phyloP scores from a whole-genome alignment of 257 asterid genomes.

The Ligustrum vulgare region DNA sequence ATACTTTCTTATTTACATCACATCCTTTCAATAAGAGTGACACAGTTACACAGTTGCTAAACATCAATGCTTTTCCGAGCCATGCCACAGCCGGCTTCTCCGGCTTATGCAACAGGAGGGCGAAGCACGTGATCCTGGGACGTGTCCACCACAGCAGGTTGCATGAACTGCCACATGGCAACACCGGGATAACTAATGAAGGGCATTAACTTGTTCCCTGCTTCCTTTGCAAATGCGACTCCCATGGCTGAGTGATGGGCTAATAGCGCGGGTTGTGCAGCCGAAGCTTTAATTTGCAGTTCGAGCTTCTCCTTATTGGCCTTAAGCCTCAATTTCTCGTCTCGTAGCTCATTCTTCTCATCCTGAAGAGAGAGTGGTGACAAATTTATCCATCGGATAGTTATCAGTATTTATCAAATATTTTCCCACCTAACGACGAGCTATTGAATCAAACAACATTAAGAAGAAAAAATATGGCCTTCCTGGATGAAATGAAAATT shows the following conservation, averaged over 20 bases:
- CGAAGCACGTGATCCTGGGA: conserved; percentile 38
- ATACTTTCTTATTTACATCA: not conserved
- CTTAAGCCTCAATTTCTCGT: conserved; percentile 32
- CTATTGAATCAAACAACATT: not conserved
- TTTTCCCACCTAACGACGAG: not conserved
- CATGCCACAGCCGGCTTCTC: not conserved
- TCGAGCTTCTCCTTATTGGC: conserved; percentile 34
- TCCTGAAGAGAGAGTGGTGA: conserved; percentile 10
- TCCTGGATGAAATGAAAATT: not conserved
- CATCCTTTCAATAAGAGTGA: not conserved
- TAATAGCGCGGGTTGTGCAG: conserved; percentile 21
- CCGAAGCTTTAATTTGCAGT: conserved; percentile 28
- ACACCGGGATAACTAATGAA: conserved; percentile 37
- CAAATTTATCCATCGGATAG: not conserved
- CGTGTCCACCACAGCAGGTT: conserved; percentile 35
- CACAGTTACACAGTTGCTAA: not conserved
- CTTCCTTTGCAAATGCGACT: conserved; percentile 24
- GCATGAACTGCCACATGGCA: conserved; percentile 44
- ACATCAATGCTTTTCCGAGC: not conserved
- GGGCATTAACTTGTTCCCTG: conserved; percentile 33
- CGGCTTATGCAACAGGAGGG: conserved; percentile 37
- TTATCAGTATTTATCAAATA: not conserved
- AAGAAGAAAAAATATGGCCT: not conserved
- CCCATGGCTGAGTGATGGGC: conserved; percentile 26
- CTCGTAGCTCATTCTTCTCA: conserved; percentile 39